Evolutionary conservation across 2,329 filamentous ascomycete genomes (phyloP).

Genomic region (Didymella pinodella): DNA sequence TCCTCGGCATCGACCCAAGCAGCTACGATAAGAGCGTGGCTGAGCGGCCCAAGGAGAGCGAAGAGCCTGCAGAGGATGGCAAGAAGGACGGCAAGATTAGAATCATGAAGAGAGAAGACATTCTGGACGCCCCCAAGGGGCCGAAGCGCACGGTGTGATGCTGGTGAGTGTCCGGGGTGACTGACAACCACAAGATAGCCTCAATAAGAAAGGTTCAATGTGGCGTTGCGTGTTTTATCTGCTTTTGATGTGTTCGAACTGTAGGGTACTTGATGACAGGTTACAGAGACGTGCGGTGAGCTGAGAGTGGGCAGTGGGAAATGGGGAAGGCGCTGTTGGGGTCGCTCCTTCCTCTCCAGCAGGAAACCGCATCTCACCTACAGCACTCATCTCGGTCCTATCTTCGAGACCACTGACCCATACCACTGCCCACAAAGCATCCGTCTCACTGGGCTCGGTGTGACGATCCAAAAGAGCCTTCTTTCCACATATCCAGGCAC

Average conservation of each 20-base stretch:
- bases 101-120: constrained; percentile 51
- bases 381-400: not conserved
- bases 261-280: not conserved
- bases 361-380: constrained; percentile 1
- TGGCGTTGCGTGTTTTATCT: not conserved
- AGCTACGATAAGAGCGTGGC: constrained; percentile 62
- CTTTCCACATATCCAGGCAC: not conserved
- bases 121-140: constrained; percentile 48
- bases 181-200: constrained; percentile 15
- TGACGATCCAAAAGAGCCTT: not conserved
- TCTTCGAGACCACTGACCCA: not conserved
- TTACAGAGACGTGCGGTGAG: not conserved
- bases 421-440: not conserved
- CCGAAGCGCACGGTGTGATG: constrained; percentile 43
- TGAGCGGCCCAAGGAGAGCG: constrained; percentile 48
- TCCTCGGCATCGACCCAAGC: constrained; percentile 69
- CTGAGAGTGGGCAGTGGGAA: not conserved
- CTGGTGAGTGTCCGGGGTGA: constrained; percentile 3
- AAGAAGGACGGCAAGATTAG: constrained; percentile 49
- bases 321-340: constrained; percentile 24
- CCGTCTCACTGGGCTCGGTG: not conserved
- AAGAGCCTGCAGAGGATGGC: constrained; percentile 32
- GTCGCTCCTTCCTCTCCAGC: constrained; percentile 19
- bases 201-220: constrained; percentile 24
- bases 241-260: not conserved